Evolutionary conservation across 2,329 filamentous ascomycete genomes (phyloP).

Genomic region (Hymenoscyphus albidus): DNA sequence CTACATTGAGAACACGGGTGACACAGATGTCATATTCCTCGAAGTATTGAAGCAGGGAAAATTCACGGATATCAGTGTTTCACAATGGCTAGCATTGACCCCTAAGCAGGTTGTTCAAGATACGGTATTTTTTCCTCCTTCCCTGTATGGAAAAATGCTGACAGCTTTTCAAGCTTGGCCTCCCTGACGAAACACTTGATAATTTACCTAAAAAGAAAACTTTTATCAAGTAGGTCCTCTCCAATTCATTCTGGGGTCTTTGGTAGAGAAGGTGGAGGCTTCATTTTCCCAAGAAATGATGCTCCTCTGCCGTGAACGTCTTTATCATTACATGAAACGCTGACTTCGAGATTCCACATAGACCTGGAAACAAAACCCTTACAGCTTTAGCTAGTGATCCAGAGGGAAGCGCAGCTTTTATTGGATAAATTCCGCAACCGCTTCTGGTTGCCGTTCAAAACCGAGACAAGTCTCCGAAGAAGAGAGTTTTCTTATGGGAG

Average conservation of each 20-base stretch:
- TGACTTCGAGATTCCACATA: no score
- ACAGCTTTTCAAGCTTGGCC: not conserved
- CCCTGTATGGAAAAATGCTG: not conserved
- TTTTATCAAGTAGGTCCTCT: not conserved
- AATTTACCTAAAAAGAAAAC: constrained; percentile 41
- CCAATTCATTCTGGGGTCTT: no score
- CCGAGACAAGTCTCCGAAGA: no score
- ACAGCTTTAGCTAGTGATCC: constrained; percentile 24
- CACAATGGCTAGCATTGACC: constrained; percentile 53
- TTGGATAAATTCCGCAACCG: not conserved
- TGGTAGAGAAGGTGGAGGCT: no score
- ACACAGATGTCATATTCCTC: constrained; percentile 54
- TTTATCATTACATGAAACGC: no score
- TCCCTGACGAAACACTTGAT: constrained; percentile 36
- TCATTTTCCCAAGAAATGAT: no score
- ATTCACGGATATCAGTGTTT: constrained; percentile 46
- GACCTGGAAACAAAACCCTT: constrained; percentile 35
- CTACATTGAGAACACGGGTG: constrained; percentile 59
- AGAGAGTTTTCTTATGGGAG: no score
- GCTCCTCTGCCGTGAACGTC: no score
- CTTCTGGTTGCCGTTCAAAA: no score
- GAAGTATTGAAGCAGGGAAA: constrained; percentile 50
- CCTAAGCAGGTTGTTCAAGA: constrained; percentile 26
- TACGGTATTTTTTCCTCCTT: constrained; percentile 33
- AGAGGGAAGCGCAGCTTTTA: constrained; percentile 22